These are phyloP conservation scores for Sabuloglossum arenarium DNA, from an alignment of 495 filamentous ascomycete genomes.

Conservation along the genomic window DNA sequence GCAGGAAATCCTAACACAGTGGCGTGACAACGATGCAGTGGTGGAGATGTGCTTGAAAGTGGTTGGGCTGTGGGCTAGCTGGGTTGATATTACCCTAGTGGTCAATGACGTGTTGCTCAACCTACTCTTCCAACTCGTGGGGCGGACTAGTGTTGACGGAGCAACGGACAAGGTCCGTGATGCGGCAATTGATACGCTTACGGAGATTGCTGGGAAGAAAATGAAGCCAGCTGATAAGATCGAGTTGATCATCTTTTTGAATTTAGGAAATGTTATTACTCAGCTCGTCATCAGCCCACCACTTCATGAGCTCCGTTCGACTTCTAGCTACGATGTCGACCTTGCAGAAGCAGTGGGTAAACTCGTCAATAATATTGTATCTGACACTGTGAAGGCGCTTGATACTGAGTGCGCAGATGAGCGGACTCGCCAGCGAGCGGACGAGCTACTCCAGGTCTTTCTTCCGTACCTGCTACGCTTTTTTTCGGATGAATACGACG, in stretches of 20 bases:
- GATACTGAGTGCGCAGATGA: slow-evolving; percentile 35
- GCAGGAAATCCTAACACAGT: slow-evolving; percentile 73
- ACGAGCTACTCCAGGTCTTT: slow-evolving; percentile 58
- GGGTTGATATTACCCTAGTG: slow-evolving; percentile 87
- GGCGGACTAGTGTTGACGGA: slow-evolving; percentile 27
- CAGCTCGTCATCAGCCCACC: slow-evolving; percentile 65
- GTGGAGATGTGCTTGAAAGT: slow-evolving; percentile 74
- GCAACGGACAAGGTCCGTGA: slow-evolving; percentile 57
- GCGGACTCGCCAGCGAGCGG: slow-evolving; percentile 37
- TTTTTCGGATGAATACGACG: slow-evolving; percentile 95
- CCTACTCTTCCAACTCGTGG: slow-evolving; percentile 61
- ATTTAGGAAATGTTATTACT: slow-evolving; percentile 57
- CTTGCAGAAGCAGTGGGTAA: slow-evolving; percentile 86
- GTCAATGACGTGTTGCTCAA: slow-evolving; percentile 73
- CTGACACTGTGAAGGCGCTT: slow-evolving; percentile 67
- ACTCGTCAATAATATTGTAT: slow-evolving; percentile 75
- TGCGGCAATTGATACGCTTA: slow-evolving; percentile 79
- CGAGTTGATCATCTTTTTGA: slow-evolving; percentile 78
- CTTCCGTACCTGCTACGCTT: slow-evolving; percentile 71
- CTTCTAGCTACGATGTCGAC: slow-evolving; percentile 77
- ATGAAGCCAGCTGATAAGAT: slow-evolving; percentile 88
- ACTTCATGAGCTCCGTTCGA: slow-evolving; percentile 52
- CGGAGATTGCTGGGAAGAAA: slow-evolving; percentile 91
- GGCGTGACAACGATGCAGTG: slow-evolving; percentile 48
- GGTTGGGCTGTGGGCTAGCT: slow-evolving; percentile 88